Conservation (phyloP, 495 filamentous ascomycete genomes). For the Daldinia childiae region DNA sequence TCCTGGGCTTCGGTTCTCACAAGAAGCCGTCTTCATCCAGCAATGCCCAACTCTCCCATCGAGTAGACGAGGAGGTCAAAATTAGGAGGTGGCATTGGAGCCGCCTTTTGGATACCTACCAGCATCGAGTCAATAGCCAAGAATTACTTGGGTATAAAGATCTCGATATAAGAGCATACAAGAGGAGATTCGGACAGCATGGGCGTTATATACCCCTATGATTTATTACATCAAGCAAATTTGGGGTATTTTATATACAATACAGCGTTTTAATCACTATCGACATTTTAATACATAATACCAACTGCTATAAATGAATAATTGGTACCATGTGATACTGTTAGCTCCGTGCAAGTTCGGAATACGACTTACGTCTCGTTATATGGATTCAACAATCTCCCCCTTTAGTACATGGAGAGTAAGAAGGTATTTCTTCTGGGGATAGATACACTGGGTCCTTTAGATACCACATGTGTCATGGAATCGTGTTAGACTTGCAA, state of each 20-base stretch:
- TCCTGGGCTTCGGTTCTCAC: not conserved
- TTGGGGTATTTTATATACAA: not conserved
- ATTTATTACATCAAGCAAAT: not conserved
- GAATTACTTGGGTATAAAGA: not conserved
- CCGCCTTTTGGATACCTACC: not conserved
- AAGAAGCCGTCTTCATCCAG: not conserved
- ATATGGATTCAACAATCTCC: not conserved
- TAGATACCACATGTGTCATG: not conserved
- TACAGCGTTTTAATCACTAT: not conserved
- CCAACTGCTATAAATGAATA: not conserved
- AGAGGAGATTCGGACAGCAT: not conserved
- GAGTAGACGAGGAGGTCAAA: not conserved
- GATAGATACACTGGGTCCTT: not conserved
- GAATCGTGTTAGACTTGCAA: not conserved
- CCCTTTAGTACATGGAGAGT: not conserved
- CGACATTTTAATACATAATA: not conserved
- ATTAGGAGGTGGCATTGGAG: not conserved
- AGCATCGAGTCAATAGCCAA: not conserved
- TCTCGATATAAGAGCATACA: not conserved
- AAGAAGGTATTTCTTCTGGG: not conserved
- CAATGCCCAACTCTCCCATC: not conserved
- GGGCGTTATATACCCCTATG: not conserved
- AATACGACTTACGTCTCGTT: not conserved
- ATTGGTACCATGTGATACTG: not conserved
- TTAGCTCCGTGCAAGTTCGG: not conserved